Percentiles rank a stretch among this genome's conserved stretches.
Evolutionary conservation across 768 basidiomycete genomes (phyloP).

Genomic region (Lactarius tabidus): DNA sequence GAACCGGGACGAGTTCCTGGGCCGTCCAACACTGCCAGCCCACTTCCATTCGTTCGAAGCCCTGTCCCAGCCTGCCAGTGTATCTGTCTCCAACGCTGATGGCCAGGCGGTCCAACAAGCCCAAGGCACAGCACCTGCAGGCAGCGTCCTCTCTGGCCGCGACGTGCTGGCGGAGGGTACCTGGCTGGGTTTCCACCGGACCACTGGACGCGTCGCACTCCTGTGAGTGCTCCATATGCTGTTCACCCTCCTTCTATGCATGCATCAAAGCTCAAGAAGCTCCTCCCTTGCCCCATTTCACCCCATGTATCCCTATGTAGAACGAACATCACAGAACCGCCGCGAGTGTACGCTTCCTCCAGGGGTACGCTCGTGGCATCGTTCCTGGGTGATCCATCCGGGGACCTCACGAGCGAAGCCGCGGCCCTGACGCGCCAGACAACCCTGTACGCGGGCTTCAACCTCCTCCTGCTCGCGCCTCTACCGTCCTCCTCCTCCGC

Average conservation of each 20-base stretch:
- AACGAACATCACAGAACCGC: slow-evolving; percentile 82
- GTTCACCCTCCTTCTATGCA: slow-evolving; percentile 15
- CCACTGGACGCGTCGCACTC: slow-evolving; percentile 62
- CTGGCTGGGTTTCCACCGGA: slow-evolving; percentile 67
- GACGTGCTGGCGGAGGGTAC: slow-evolving; percentile 73
- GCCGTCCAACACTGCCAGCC: slow-evolving; percentile 61
- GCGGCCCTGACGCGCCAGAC: slow-evolving; percentile 45
- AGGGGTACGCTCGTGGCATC: slow-evolving; percentile 65
- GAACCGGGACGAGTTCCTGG: slow-evolving; percentile 73
- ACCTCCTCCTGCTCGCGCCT: slow-evolving; percentile 64
- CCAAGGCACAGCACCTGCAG: slow-evolving; percentile 27
- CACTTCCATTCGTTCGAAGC: slow-evolving; percentile 61
- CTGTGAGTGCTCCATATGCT: slow-evolving; percentile 49
- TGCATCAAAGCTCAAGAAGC: neutral
- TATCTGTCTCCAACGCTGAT: slow-evolving; percentile 6
- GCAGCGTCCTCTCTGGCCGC: slow-evolving; percentile 63
- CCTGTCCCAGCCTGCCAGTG: neutral
- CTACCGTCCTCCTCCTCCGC: neutral
- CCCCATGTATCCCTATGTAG: slow-evolving; percentile 38
- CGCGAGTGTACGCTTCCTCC: slow-evolving; percentile 46
- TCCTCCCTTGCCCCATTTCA: neutral
- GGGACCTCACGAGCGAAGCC: slow-evolving; percentile 46
- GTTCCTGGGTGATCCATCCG: slow-evolving; percentile 52
- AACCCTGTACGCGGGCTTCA: slow-evolving; percentile 72
- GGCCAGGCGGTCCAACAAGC: slow-evolving; percentile 22